Conservation (phyloP, 2,329 filamentous ascomycete genomes). For the Aureobasidium sp. region DNA sequence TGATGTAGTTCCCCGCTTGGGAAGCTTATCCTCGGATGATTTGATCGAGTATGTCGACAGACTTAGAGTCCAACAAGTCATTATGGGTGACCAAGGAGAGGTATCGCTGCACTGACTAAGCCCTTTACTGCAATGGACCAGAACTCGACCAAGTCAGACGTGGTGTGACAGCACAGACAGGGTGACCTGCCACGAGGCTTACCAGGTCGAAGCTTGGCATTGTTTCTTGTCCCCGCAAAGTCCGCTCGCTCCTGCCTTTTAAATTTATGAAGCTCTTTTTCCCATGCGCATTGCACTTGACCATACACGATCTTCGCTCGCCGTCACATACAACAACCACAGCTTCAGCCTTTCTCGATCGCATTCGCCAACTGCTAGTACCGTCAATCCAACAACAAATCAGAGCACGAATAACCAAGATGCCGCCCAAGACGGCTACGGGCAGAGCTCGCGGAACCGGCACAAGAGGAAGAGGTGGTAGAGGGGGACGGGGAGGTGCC, state of each 20-base stretch:
- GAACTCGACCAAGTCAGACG: background rate
- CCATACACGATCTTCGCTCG: background rate
- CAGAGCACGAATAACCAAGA: background rate
- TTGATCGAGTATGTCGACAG: background rate
- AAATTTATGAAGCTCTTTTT: background rate
- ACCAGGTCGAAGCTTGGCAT: background rate
- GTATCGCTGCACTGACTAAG: no score
- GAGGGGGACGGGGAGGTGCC: background rate
- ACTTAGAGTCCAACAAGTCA: no score
- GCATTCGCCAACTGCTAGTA: background rate
- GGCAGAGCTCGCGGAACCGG: constrained; percentile 11
- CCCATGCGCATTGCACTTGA: background rate
- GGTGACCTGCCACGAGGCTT: background rate
- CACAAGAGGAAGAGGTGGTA: constrained; percentile 10
- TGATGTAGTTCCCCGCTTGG: constrained; percentile 6
- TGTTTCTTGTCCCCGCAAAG: background rate
- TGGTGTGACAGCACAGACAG: background rate
- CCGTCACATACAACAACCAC: background rate
- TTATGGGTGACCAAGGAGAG: no score
- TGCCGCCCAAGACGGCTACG: constrained; percentile 15
- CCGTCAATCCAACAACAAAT: no score
- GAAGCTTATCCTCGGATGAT: constrained; percentile 2
- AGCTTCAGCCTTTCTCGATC: background rate
- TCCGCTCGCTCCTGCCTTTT: background rate
- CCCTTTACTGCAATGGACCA: no score